Evolutionary conservation across 1,139 yeast genomes (phyloP).

Genomic region (Spencermartinsiella ligniputridi): DNA sequence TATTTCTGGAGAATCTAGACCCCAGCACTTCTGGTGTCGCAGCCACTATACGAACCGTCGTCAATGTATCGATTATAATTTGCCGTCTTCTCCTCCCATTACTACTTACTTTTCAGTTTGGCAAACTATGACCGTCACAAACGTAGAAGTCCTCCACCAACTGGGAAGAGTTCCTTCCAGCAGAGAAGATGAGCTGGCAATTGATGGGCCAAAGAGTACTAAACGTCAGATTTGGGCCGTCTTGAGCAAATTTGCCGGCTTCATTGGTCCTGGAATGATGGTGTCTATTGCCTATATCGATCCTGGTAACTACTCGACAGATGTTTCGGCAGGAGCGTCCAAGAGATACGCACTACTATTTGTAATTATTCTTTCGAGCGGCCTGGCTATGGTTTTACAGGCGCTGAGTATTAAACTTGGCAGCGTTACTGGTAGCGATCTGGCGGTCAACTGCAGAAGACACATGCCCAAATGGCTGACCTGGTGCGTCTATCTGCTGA

Average conservation of each 20-base stretch:
- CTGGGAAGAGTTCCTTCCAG: background rate
- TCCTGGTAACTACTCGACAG: conserved; percentile 83
- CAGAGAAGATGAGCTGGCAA: background rate
- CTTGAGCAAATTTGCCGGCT: conserved; percentile 49
- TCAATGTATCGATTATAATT: too few relatives aligned
- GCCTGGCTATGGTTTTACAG: conserved; percentile 72
- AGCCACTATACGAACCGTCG: too few relatives aligned
- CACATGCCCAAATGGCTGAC: conserved; percentile 61
- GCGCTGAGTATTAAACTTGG: conserved; percentile 70
- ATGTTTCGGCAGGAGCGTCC: conserved; percentile 71
- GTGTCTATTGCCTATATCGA: conserved; percentile 78
- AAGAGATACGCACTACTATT: conserved; percentile 60
- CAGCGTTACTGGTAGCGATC: conserved; percentile 73
- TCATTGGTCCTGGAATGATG: conserved; percentile 76
- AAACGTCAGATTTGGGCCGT: conserved; percentile 17
- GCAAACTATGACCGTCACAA: background rate
- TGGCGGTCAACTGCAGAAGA: conserved; percentile 64
- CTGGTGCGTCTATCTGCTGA: conserved; percentile 54
- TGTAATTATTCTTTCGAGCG: conserved; percentile 60
- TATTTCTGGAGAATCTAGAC: too few relatives aligned
- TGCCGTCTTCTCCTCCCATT: too few relatives aligned
- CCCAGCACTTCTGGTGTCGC: too few relatives aligned
- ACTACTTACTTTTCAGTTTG: too few relatives aligned
- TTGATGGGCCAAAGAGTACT: background rate
- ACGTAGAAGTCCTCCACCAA: background rate